Base-by-base conservation (phyloP, 1,284 basidiomycete genomes). In the Golubevia sp. region DNA sequence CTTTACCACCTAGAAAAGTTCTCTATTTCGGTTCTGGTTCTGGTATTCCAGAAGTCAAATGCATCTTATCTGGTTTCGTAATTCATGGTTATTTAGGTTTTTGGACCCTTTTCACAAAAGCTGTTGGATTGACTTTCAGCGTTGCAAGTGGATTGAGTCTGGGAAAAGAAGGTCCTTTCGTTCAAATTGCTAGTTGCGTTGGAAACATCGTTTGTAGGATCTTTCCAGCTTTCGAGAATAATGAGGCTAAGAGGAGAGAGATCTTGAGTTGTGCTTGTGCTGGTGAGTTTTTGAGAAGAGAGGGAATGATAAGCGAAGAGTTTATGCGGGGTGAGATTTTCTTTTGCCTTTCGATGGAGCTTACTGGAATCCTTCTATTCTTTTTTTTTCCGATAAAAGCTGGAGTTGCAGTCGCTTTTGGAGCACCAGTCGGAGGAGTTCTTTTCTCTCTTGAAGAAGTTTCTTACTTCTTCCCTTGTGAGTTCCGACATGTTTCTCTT, bases 41-140 rank as follows among this genome's bases (percentile, higher is more conserved):
- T 76, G 96, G 96, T 67, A 96, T 98, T 62, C 94, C 95, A 0
- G 96, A 98, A 84, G 91, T 98, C 84, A 99, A 98, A 85, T 95
- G 94, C 0, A 97, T 98, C 63, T 87, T 99, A 48, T 94, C 93
- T 63, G 94, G 91, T 89, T 98, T 97, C 75, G 95, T 98, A 20
- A 97, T 99, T 66, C 94, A 97, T 76, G 96, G 96, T 21, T 99
- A 97, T 83, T 90, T 99, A 49, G 96, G 96, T 27, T 90, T 88
- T 50, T 91, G 93, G 69, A 94, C 92, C 0, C 85, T 98, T 56
- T 90, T 94, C 76, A 93, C 92, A n/a, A 99, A 99, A 84, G 88
- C 91, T 13, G 87, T 96, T 44, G 96, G 95, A 3, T 84, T 99
- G 61, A 90, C 95, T 0, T 86, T 99, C 2, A 92, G 92, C 3